Evolutionary conservation across 805 yeast species (phyloP).

Genomic region (Ogataea methylovora): DNA sequence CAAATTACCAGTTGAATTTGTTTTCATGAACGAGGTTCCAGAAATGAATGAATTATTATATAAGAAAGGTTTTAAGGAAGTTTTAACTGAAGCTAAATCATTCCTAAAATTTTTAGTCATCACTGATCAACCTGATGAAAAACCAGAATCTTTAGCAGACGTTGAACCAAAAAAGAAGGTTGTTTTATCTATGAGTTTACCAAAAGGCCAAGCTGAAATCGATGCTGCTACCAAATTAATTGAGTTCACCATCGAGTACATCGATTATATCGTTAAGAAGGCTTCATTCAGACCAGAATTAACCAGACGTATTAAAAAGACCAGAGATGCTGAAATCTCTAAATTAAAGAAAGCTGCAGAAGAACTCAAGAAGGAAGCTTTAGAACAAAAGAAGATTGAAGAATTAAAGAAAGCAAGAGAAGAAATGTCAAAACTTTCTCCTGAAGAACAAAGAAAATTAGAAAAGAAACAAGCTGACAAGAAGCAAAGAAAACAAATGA

Average conservation of each 20-base stretch:
- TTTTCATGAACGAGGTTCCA: conserved; percentile 81
- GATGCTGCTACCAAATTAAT: conserved; percentile 49
- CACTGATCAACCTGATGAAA: conserved; percentile 76
- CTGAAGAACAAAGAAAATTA: conserved; percentile 72
- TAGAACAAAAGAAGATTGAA: conserved; percentile 65
- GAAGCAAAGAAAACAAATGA: conserved; percentile 67
- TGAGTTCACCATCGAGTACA: conserved; percentile 44
- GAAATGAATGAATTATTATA: conserved; percentile 68
- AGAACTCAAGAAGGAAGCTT: conserved; percentile 55
- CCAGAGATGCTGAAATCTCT: conserved; percentile 66
- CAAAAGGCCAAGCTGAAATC: conserved; percentile 41
- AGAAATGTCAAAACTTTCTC: conserved; percentile 45
- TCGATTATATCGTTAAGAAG: conserved; percentile 25
- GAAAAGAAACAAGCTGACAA: conserved; percentile 76
- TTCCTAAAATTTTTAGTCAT: conserved; percentile 63
- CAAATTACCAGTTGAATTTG: conserved; percentile 65
- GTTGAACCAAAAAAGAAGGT: conserved; percentile 47
- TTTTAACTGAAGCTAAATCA: conserved; percentile 28
- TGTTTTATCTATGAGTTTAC: conserved; percentile 45
- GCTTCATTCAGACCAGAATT: conserved; percentile 66
- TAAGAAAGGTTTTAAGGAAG: conserved; percentile 40
- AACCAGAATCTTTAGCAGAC: conserved; percentile 56
- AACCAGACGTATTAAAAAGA: conserved; percentile 63
- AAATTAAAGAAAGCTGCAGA: conserved; percentile 69
- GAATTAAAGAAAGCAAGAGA: conserved; percentile 60